Base-by-base conservation (phyloP, 495 filamentous ascomycete genomes). In the Daldinia decipiens region DNA sequence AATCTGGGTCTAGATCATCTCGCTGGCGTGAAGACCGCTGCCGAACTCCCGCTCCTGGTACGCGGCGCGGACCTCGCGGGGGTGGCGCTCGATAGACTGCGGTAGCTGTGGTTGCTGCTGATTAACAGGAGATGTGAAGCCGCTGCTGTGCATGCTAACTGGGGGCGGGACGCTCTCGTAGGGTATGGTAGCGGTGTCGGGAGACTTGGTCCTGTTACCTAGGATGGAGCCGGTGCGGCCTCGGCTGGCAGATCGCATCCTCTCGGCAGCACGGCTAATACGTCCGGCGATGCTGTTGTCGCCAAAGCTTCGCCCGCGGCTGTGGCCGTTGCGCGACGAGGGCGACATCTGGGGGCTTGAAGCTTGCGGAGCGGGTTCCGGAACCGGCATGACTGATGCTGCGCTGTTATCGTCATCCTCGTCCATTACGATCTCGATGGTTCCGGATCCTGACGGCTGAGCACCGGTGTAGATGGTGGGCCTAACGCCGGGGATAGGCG, bases 391-490 rank as follows among this genome's bases (percentile, higher is more conserved):
- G 43, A 47, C 9, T 21, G 17, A 17, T 5, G 55, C 39, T 19
- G 60, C 71, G 3, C 67, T 55, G 53, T 66, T 78, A 51, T 78
- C 73, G 15, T 81, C 79, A 17, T 89, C 82, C 19, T 93, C 90
- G 64, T 88, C 87, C 78, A 92, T 89, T n/a, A 89, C 89, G 67
- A 93, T 90, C 67, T 91, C 89, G 59, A 93, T 93, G 21, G 88
- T 88, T 5, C 86, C 90, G 0, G 85, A 90, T 58, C 79, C 87
- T 56, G 87, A 86, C 39, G 85, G 67, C 43, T 68, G 65, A 9
- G 58, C 55, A 21, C 76, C 76, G 56, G 73, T 77, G 67, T 81
- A 83, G 19, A 82, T 76, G 13, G 74, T 76, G 13, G 80, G 75
- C 47, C 69, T 74, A 17, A 43, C 26, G 1, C 74, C 76, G 1